A percentile compares a stretch with the other conserved stretches of the same genome.
Conservation (phyloP, 441 rosid species). For the Kokia cookei region DNA sequence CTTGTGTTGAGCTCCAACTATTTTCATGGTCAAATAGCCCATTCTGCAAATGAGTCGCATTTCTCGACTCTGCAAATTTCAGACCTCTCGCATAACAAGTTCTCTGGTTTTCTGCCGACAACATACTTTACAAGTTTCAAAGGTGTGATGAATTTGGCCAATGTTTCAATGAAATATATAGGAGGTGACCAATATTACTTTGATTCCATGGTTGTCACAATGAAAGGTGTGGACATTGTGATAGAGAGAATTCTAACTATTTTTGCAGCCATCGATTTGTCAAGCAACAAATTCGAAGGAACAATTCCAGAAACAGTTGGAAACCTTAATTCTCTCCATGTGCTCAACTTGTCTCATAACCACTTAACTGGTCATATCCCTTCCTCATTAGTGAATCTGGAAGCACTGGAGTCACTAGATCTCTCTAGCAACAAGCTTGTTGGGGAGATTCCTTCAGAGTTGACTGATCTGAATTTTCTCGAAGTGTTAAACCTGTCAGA, state of each 20-base stretch:
- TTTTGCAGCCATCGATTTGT: constrained; percentile 16
- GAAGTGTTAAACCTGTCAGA: constrained; percentile 8
- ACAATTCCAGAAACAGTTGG: constrained; percentile 17
- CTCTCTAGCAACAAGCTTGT: background rate
- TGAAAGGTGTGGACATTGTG: constrained; percentile 5
- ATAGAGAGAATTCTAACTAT: constrained; percentile 1
- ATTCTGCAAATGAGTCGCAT: background rate
- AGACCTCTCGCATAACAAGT: constrained; percentile 8
- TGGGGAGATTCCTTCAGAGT: constrained; percentile 19
- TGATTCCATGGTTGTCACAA: background rate
- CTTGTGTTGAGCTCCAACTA: constrained; percentile 6
- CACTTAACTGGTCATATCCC: constrained; percentile 14
- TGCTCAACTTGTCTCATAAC: constrained; percentile 28
- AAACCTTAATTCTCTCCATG: constrained; percentile 6
- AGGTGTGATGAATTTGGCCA: background rate
- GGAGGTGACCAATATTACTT: too few relatives aligned
- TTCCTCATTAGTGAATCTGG: constrained; percentile 14
- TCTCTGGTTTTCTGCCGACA: constrained; percentile 6
- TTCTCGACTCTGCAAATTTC: background rate
- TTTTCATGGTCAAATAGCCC: background rate
- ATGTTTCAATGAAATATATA: background rate
- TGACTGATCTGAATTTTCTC: constrained; percentile 13
- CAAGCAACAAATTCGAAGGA: constrained; percentile 12
- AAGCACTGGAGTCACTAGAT: background rate
- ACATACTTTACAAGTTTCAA: background rate